Evolutionary conservation across 257 asterid species (phyloP), one percentile per base, ranked within the genome.

Genomic region (Nicotiana knightiana): DNA sequence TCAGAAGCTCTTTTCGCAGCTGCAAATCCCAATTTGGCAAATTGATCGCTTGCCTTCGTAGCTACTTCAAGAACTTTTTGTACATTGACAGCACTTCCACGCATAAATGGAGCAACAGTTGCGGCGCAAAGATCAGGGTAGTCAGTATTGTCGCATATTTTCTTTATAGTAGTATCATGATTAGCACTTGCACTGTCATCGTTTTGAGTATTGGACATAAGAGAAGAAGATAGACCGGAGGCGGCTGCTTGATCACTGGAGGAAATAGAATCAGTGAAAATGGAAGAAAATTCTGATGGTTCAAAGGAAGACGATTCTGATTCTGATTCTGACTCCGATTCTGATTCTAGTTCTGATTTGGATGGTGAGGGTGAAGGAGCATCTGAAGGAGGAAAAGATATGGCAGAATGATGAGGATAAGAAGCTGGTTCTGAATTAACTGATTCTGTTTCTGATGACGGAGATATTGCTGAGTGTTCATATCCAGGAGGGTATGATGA

Each of bases 101-200:
- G 62, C 30, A 24, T 13, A 28, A 65, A 15, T 3, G 92, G 90
- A 11, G 15, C 54, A 3, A 87, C 35, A 0, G 86, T 83, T 77
- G 82, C n/a, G 24, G 80, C 12, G 80, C 92, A 89, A 43, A 89
- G 84, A n/a, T 53, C 21, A 6, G 90, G 89, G 51, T 77, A 37
- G 28, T 89, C 90, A 0, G 90, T 89, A 21, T 81, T 62, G 28
- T 59, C 65, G 35, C 92, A 87, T 24, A 85, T 86, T 54, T 84
- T 81, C 53, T 81, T 61, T 11, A 87, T 51, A 6, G 33, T 37
- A 3, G 48, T 18, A 30, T 76, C 82, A 12, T 33, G 32, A 26
- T 70, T 18, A 13, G 16, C 13, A 32, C 6, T 77, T 5, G 4
- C 3, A 51, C 8, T 6, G 0, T 28, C 21, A 10, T 1, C 26